A percentile compares a stretch with the other conserved stretches of the same genome.
phyloP scores from a whole-genome alignment of 2,329 filamentous ascomycete species.

The Apiospora pterosperma region DNA sequence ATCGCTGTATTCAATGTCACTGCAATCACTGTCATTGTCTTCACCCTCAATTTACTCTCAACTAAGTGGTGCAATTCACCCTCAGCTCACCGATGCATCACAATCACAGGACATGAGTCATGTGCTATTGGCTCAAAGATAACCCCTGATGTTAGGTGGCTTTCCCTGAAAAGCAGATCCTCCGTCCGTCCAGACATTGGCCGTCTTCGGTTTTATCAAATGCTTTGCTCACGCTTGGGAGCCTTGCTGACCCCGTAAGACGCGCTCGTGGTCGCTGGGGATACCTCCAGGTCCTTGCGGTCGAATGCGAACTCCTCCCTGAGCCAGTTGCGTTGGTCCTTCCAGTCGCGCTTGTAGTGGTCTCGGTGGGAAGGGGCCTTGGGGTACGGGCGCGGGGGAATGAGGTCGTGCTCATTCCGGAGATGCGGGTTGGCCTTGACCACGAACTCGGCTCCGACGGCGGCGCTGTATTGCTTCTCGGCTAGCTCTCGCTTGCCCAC shows the following conservation, averaged over 20 bases:
- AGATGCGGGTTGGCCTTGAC: neutral
- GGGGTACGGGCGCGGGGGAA: neutral
- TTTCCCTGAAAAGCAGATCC: no score
- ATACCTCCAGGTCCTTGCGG: neutral
- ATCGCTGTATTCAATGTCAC: no score
- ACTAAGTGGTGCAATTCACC: no score
- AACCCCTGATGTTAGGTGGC: no score
- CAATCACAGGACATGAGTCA: no score
- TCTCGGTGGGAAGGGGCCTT: neutral
- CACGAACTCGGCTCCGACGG: neutral
- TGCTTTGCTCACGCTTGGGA: neutral
- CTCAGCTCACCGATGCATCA: no score
- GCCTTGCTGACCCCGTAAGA: neutral
- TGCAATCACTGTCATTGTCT: no score
- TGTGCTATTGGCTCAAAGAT: no score
- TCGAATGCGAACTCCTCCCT: neutral
- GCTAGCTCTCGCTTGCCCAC: neutral
- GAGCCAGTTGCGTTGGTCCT: neutral
- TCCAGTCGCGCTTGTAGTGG: neutral
- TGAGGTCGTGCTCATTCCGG: no score
- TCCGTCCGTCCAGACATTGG: no score
- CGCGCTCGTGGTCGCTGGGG: neutral
- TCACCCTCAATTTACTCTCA: no score
- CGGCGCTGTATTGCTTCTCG: neutral
- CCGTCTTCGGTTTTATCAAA: no score